Base-by-base conservation (phyloP, 2,329 filamentous ascomycete species). In the Calonectria pteridis region DNA sequence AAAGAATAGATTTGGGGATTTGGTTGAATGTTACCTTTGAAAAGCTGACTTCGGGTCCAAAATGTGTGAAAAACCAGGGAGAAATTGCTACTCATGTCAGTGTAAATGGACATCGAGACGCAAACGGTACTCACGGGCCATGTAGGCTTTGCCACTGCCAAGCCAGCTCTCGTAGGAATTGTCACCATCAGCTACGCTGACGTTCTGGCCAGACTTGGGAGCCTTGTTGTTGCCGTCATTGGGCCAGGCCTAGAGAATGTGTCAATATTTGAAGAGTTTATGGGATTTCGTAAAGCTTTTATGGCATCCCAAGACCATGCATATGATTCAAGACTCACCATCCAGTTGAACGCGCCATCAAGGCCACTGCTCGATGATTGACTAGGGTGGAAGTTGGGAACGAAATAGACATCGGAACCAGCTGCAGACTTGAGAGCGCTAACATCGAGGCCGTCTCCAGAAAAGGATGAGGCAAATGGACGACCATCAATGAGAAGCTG, bases 381-480 rank as follows among this genome's bases (percentile, higher is more conserved):
- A 1, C 82, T 83, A 0, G 87, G 87, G 71, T 87, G 85, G 75
- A 88, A 89, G 76, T 89, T 89, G 16, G 88, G 88, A 0, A 86
- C 87, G 68, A 87, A 89, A 76, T 85, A 89, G 64, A 89, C 79
- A 20, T 86, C 82, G 3, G 81, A 78, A 3, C 86, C 87, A 4
- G 87, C 86, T n/a, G 86, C 84, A 3, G 83, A 75, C 31, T 83
- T 81, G 67, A 90, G 82, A 5, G 83, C 83, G 7, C 79, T 77
- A 7, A 87, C 83, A 72, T 89, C 85, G 4, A 89, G 79, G 0
- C 86, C 85, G 53, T 89, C 86, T 3, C 88, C 87, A 0, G 84
- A 84, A 77, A 91, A 91, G 0, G 89, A 90, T 0, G 89, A 91
- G 1, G 87, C 89, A 71, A 91, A 88, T 4, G 87, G 82, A 73